Percentiles rank a stretch among this genome's conserved stretches.
These are phyloP conservation scores for Penicillium aurantiogriseum DNA, from an alignment of 2,329 filamentous ascomycete species.

Conservation along the genomic window DNA sequence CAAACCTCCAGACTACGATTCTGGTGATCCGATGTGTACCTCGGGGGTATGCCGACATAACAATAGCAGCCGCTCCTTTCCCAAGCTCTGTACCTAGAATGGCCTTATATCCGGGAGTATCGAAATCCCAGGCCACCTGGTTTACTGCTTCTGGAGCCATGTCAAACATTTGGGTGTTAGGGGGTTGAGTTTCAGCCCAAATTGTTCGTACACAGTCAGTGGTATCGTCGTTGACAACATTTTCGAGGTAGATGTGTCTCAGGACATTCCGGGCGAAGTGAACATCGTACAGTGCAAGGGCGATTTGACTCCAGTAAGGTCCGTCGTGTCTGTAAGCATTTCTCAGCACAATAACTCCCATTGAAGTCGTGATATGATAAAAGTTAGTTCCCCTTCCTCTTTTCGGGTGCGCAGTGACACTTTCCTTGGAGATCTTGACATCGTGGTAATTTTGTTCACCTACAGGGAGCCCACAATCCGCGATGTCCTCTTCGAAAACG, in stretches of 20 bases:
- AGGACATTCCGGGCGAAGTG: not conserved
- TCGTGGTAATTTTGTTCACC: not conserved
- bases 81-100: conserved; percentile 5
- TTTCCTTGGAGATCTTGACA: not conserved
- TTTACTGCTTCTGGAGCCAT: not conserved
- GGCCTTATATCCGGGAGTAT: not conserved
- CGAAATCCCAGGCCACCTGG: not conserved
- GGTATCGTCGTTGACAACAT: not conserved
- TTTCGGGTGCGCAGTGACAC: not conserved
- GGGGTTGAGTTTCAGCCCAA: not conserved
- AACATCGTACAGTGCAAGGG: not conserved
- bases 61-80: conserved; percentile 1
- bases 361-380: not conserved
- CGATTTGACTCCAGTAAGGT: not conserved
- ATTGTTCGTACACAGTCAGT: not conserved
- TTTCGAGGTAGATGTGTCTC: not conserved
- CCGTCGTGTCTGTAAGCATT: not conserved
- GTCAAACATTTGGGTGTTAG: not conserved
- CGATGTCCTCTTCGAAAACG: not conserved
- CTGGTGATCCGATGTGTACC: not conserved
- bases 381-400: not conserved
- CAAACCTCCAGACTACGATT: not conserved
- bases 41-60: not conserved
- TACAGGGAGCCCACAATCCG: not conserved
- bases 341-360: not conserved